Percentiles rank a stretch among this genome's conserved stretches.
These are phyloP conservation scores for Albugo candida DNA, from an alignment of 352 stramenopile species.

Conservation along the genomic window DNA sequence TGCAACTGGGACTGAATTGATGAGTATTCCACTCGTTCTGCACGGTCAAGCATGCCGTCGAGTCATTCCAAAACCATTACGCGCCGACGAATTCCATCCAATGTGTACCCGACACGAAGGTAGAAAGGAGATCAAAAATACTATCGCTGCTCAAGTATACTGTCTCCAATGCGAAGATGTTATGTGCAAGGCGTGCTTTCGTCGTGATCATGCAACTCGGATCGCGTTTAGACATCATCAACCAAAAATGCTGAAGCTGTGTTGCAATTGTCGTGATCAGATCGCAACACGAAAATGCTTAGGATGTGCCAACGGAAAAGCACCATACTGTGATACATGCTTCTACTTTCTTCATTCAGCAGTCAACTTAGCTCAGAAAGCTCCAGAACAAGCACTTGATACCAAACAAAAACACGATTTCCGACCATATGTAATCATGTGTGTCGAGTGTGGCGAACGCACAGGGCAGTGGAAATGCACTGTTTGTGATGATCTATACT, in stretches of 20 bases:
- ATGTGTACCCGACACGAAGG: conserved; percentile 51
- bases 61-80: conserved; percentile 37
- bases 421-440: conserved; percentile 37
- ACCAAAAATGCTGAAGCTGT: conserved; percentile 17
- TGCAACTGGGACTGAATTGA: no score
- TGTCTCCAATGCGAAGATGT: conserved; percentile 50
- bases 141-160: conserved; percentile 23
- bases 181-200: conserved; percentile 42
- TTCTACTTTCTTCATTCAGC: conserved; percentile 18
- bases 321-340: conserved; percentile 46
- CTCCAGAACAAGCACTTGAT: not conserved
- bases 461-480: conserved; percentile 49
- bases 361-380: conserved; percentile 6
- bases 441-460: conserved; percentile 24
- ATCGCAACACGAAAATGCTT: conserved; percentile 45
- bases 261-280: conserved; percentile 25
- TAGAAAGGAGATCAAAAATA: conserved; percentile 2
- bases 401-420: conserved; percentile 16
- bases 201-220: conserved; percentile 31
- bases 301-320: conserved; percentile 36
- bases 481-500: conserved; percentile 38
- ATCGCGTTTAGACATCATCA: conserved; percentile 24
- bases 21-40: no score
- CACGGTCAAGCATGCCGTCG: no score
- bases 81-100: conserved; percentile 40